Percentiles rank a stretch among this genome's conserved stretches.
These are phyloP conservation scores for Gonium pectorale DNA, from an alignment of 139 green algal species.

Conservation along the genomic window DNA sequence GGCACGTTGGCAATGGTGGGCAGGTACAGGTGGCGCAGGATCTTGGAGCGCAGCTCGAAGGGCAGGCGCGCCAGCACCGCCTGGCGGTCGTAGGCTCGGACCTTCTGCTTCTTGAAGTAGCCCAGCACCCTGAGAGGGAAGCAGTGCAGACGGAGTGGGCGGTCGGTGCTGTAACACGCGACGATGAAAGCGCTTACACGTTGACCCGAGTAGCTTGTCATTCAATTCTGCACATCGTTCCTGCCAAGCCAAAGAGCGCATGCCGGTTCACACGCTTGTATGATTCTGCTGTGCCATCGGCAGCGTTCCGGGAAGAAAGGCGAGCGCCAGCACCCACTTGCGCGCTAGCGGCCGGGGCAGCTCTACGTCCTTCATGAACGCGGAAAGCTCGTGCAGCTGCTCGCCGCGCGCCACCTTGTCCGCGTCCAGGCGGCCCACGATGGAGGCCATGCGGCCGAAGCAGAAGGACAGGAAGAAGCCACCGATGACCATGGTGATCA, in stretches of 20 bases:
- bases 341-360: conserved; percentile 54
- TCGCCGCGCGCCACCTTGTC: conserved; percentile 55
- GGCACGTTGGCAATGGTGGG: conserved; percentile 44
- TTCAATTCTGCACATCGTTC: too few species aligned
- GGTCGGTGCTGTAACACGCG: too few species aligned
- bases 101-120: conserved; percentile 58
- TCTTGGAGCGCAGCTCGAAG: conserved; percentile 62
- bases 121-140: conserved; percentile 52
- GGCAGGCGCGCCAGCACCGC: conserved; percentile 57
- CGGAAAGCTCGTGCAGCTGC: conserved; percentile 61
- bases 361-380: conserved; percentile 66
- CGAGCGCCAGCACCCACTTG: conserved; percentile 32
- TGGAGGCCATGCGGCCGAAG: conserved; percentile 63
- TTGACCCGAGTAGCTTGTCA: too few species aligned
- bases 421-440: conserved; percentile 54
- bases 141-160: background rate
- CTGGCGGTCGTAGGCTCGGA: conserved; percentile 60
- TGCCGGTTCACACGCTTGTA: too few species aligned
- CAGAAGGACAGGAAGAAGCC: conserved; percentile 74
- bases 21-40: conserved; percentile 66
- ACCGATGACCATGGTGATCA: conserved; percentile 67
- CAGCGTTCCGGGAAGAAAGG: too few species aligned
- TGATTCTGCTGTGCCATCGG: too few species aligned
- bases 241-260: too few species aligned
- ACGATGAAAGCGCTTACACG: too few species aligned